phyloP scores from a whole-genome alignment of 768 basidiomycete genomes.

The Rhizopogon vinicolor region DNA sequence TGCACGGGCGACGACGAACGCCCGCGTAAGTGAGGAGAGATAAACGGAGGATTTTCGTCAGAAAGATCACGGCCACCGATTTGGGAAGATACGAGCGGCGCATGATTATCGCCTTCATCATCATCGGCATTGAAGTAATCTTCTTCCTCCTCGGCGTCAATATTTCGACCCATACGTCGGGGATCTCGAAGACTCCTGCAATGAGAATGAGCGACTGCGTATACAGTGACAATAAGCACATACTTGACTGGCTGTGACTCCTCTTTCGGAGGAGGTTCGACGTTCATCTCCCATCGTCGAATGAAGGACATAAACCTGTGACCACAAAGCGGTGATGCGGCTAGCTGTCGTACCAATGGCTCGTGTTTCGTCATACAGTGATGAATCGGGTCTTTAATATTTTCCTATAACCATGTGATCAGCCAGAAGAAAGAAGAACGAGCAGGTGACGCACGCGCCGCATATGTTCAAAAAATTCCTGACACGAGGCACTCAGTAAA shows the following conservation, averaged over 20 bases:
- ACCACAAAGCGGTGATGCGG: conserved; percentile 54
- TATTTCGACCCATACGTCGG: conserved; percentile 36
- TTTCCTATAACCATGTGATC: conserved; percentile 53
- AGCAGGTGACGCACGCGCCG: conserved; percentile 56
- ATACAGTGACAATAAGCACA: conserved; percentile 13
- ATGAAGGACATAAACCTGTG: conserved; percentile 71
- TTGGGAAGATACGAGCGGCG: conserved; percentile 25
- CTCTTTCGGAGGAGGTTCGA: conserved; percentile 63
- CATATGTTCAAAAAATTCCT: conserved; percentile 93
- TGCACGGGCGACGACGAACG: conserved; percentile 25
- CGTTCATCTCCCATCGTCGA: conserved; percentile 88
- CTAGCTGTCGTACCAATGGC: conserved; percentile 57
- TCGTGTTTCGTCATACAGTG: conserved; percentile 81
- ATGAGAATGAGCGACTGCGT: conserved; percentile 7
- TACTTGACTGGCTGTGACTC: conserved; percentile 51
- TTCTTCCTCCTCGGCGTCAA: conserved; percentile 85
- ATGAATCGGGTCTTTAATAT: conserved; percentile 79
- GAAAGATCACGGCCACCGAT: conserved; percentile 24
- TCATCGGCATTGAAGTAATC: conserved; percentile 91
- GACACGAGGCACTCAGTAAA: conserved; percentile 89
- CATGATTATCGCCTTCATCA: conserved; percentile 57
- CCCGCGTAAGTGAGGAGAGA: conserved; percentile 21
- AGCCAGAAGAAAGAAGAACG: conserved; percentile 3
- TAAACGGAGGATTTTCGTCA: conserved; percentile 32
- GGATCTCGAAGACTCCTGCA: conserved; percentile 37